Percentiles rank a stretch among this genome's conserved stretches.
Evolutionary conservation across 192 early-diverging fungal species (phyloP).

Genomic region (Backusella luteola): DNA sequence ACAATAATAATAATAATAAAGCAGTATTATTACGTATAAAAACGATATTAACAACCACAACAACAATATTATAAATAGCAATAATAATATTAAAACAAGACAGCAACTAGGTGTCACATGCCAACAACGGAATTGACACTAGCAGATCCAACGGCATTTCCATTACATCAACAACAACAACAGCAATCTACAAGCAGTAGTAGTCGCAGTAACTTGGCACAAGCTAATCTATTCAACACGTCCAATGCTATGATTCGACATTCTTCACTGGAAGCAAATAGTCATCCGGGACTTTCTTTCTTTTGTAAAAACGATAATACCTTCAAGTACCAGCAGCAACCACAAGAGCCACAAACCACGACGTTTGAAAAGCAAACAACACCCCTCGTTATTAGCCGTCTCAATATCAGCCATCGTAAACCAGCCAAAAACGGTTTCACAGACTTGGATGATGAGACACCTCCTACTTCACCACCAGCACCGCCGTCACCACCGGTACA

Average conservation of each 20-base stretch:
- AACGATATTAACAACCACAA: neutral
- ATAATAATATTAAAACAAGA: neutral
- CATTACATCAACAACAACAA: neutral
- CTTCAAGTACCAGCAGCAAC: neutral
- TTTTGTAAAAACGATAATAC: constrained; percentile 4
- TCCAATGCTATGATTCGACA: constrained; percentile 18
- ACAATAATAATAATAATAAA: neutral
- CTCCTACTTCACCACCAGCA: neutral
- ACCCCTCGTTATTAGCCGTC: constrained; percentile 10
- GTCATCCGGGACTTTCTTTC: constrained; percentile 13
- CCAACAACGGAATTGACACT: neutral
- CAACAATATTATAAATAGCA: neutral
- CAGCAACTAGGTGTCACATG: neutral
- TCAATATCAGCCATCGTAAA: neutral
- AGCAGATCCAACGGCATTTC: neutral
- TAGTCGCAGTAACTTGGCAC: neutral
- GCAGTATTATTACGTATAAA: neutral
- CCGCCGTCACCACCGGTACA: neutral
- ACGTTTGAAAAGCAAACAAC: constrained; percentile 10
- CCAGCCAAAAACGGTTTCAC: neutral
- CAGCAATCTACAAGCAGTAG: neutral
- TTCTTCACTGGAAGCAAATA: neutral
- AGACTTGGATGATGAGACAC: constrained; percentile 1
- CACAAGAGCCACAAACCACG: neutral
- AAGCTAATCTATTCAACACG: neutral